These are phyloP conservation scores for Pichia ethanolica DNA, from an alignment of 805 yeast genomes.

Conservation along the genomic window DNA sequence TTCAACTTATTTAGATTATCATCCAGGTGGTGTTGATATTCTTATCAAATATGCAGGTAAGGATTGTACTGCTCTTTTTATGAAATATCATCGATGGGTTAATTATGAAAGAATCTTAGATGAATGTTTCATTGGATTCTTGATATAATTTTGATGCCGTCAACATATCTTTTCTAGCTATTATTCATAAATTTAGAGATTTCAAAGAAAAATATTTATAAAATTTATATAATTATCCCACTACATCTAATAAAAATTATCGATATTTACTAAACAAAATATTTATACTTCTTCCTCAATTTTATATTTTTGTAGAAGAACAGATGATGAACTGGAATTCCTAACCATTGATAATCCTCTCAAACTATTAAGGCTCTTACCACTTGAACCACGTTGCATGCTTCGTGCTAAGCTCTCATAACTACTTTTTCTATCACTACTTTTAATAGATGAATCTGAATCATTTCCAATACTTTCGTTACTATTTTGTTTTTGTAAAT, in stretches of 20 bases:
- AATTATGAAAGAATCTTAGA: constrained; percentile 76
- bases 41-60: constrained; percentile 72
- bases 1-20: constrained; percentile 77
- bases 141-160: constrained; percentile 4
- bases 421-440: neutral
- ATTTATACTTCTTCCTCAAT: neutral
- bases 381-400: constrained; percentile 2
- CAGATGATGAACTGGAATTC: neutral
- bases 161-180: neutral
- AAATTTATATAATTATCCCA: too few species aligned
- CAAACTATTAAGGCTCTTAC: neutral
- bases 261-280: too few species aligned
- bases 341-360: neutral
- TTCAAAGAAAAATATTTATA: too few species aligned
- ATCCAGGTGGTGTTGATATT: constrained; percentile 88
- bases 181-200: too few species aligned
- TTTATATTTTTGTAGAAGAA: neutral
- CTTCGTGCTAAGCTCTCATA: neutral
- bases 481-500: neutral
- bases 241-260: too few species aligned
- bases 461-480: neutral
- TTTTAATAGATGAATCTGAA: neutral
- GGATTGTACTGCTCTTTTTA: constrained; percentile 73
- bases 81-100: constrained; percentile 66
- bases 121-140: constrained; percentile 67